Evolutionary conservation across 345 rosid species (phyloP).

Genomic region (Hirschfeldia incana): DNA sequence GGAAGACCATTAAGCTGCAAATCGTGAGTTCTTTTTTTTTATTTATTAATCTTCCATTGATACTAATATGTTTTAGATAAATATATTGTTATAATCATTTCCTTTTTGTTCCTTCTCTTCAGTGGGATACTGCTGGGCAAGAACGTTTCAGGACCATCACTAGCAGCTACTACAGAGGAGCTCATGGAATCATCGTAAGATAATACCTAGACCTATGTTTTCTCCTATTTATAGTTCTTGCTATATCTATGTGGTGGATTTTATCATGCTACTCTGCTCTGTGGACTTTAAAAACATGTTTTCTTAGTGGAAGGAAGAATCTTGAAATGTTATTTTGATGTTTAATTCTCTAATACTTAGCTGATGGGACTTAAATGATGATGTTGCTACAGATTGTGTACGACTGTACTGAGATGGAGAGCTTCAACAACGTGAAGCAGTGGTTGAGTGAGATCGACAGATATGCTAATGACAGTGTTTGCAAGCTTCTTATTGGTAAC

Average conservation of each 20-base stretch:
- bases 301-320: neutral
- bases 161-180: slow-evolving; percentile 93
- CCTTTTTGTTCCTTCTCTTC: slow-evolving; percentile 14
- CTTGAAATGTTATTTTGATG: neutral
- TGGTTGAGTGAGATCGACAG: slow-evolving; percentile 88
- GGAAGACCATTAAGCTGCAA: slow-evolving; percentile 77
- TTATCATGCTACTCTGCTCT: neutral
- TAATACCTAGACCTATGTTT: neutral
- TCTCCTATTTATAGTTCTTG: neutral
- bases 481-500: slow-evolving; percentile 86
- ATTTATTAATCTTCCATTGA: neutral
- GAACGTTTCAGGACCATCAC: slow-evolving; percentile 92
- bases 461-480: slow-evolving; percentile 87
- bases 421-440: slow-evolving; percentile 91
- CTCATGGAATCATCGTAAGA: slow-evolving; percentile 87
- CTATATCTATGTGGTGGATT: neutral
- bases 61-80: neutral
- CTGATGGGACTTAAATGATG: neutral
- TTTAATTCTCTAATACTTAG: neutral
- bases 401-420: slow-evolving; percentile 86
- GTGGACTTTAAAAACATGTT: neutral
- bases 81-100: neutral
- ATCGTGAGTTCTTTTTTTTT: slow-evolving; percentile 48
- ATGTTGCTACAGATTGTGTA: slow-evolving; percentile 64
- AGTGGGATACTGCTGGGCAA: slow-evolving; percentile 97